A percentile compares a stretch with the other conserved stretches of the same genome.
These are phyloP conservation scores for Metschnikowia corniflorae DNA, from an alignment of 805 yeast species.

Conservation along the genomic window DNA sequence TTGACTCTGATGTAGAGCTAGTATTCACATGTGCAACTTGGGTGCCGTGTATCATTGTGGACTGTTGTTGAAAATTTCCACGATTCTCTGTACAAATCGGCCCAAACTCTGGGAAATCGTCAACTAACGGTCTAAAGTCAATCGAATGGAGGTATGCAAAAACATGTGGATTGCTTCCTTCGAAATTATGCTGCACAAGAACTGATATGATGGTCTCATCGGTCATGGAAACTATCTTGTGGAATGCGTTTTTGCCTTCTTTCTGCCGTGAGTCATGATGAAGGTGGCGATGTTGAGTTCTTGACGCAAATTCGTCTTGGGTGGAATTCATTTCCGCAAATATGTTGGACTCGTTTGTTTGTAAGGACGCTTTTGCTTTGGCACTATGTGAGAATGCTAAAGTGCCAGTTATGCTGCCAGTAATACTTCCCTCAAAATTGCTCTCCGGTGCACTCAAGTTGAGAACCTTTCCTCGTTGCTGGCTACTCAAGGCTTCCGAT, in stretches of 20 bases:
- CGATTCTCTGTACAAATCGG: conserved; percentile 8
- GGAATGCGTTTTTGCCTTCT: conserved; percentile 24
- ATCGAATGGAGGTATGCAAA: conserved; percentile 51
- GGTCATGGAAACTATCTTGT: conserved; percentile 28
- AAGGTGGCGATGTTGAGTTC: conserved; percentile 18
- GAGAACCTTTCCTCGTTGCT: conserved; percentile 20
- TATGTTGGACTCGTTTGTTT: conserved; percentile 39
- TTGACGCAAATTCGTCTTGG: conserved; percentile 17
- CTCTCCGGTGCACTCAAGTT: conserved; percentile 15
- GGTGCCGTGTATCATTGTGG: background rate
- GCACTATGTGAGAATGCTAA: conserved; percentile 30
- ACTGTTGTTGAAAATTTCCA: conserved; percentile 1
- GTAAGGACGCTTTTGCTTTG: conserved; percentile 34
- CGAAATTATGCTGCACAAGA: conserved; percentile 53
- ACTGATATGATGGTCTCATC: conserved; percentile 31
- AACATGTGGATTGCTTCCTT: conserved; percentile 65
- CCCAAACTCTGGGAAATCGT: conserved; percentile 71
- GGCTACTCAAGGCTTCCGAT: conserved; percentile 29
- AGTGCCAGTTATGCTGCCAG: conserved; percentile 1
- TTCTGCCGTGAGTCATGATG: conserved; percentile 10
- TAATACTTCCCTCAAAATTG: background rate
- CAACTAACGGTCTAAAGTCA: conserved; percentile 52
- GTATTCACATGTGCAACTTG: conserved; percentile 41
- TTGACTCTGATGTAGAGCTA: conserved; percentile 43
- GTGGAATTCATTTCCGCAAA: conserved; percentile 44